Evolutionary conservation across 805 yeast genomes (phyloP), one percentile per base, ranked within the genome.

Genomic region (Henningerozyma blattae): DNA sequence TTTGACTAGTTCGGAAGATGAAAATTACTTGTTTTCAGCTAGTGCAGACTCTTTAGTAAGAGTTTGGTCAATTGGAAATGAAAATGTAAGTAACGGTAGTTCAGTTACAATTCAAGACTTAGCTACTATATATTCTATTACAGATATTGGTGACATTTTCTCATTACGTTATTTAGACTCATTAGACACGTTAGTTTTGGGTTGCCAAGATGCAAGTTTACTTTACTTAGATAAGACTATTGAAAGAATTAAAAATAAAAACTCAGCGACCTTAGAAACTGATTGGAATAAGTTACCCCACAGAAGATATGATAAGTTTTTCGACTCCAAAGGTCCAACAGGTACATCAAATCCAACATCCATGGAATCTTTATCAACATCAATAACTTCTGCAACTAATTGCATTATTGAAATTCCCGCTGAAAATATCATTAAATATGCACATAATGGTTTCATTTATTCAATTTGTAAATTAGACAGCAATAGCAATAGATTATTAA

Each of bases 71-170:
- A 62, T 84, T 15, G 56, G 67, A 2, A 39, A 40, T 16, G 32
- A 32, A 12, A 33, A 28, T 12, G 9, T 20, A 7, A 20, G 10
- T 7, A 20, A 20, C 10, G 22, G 10, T 10, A 35, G 38, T 6
- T 33, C 37, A 3, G 30, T 48, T 5, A n/a, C 39, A 9, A 47
- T 68, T 38, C 46, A 51, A 26, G 72, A 67, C 41, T 55, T 80
- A 0, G 80, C 81, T 46, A 80, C 94, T 0, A 72, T 87, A 6
- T 89, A 89, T 54, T 79, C 94, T 1, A 56, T 80, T 9, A 68
- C 80, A 24, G 98, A 89, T 59, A 79, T 89, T 33, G 98, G 98
- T 33, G 98, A 89, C 55, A 80, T 89, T 14, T 89, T 89, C 51
- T 78, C 94, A 7, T 59, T 89, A 22, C 70, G 75, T 6, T 84